Evolutionary conservation across 2,329 filamentous ascomycete genomes (phyloP), one percentile per base, ranked within the genome.

Genomic region (Hymenoscyphus fraxineus): DNA sequence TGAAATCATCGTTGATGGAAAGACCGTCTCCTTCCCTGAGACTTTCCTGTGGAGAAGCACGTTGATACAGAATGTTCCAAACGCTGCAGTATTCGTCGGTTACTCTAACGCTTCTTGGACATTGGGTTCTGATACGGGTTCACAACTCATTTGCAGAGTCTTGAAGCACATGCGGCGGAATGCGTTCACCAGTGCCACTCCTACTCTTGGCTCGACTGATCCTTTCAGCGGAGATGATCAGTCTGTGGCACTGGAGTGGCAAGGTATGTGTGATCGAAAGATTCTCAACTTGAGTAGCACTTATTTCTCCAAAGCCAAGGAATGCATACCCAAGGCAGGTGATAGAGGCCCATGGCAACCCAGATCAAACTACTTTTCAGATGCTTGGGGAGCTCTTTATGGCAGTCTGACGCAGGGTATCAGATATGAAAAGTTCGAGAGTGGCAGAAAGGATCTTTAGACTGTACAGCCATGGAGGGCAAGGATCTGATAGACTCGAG

Each of bases 101-200:
- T 91, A 91, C 73, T 83, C 85, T 22, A 85, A 88, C 58, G 82
- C 83, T 0, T 83, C 83, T 0, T 92, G 88, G 88, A 91, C 88
- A 0, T 81, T 89, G 0, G 88, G 88, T 2, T 83, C 85, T 0
- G 87, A 88, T 60, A 60, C 66, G 2, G 72, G 73, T 12, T 70
- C 73, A 1, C 38, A 58, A 15, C 58, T 71, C 3, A 60, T 74
- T 2, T 72, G 71, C 35, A 65, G 72, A n/a, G 44, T 76, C 2
- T 31, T 75, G 19, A 76, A 74, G 57, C 61, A 72, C 12, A 72
- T 76, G 71, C 66, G 71, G 7, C 58, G 58, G 5, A 64, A 67
- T 5, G 54, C 65, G 1, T 16, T 69, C 27, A 31, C 59, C 1
- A 68, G 64, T 32, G 69, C 67, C 0, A 63, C 67, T 2, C 72